Percentiles rank a stretch among this genome's conserved stretches.
phyloP scores from a whole-genome alignment of 208 protist species.

The Leishmania mexicana region DNA sequence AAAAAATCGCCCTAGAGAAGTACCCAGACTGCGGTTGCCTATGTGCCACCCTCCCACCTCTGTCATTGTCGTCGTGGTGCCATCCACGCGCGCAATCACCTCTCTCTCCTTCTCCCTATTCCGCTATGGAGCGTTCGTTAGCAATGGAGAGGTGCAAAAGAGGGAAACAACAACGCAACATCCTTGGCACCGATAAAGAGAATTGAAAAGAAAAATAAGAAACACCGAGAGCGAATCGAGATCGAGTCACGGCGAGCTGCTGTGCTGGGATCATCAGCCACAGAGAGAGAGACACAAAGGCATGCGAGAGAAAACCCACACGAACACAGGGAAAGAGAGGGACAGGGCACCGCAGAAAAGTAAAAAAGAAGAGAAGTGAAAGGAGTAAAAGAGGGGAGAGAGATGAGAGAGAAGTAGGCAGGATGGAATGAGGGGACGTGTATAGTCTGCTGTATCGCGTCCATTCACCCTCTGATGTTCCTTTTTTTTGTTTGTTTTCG shows the following conservation, averaged over 20 bases:
- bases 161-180: neutral
- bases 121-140: neutral
- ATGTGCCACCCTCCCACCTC: neutral
- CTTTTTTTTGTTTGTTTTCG: neutral
- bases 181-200: neutral
- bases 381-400: neutral
- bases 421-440: neutral
- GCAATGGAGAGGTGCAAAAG: neutral
- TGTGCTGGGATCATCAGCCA: neutral
- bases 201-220: slow-evolving; percentile 10
- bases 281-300: neutral
- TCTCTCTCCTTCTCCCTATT: neutral
- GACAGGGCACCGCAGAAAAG: neutral
- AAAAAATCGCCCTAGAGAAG: neutral
- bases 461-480: neutral
- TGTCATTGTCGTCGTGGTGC: neutral
- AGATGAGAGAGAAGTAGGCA: neutral
- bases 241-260: neutral
- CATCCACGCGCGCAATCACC: neutral
- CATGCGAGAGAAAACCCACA: neutral
- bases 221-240: neutral
- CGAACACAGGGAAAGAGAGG: neutral
- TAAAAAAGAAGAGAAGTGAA: neutral
- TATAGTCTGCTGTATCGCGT: neutral
- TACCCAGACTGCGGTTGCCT: neutral